These are phyloP conservation scores for Ramularia collo-cygni DNA, from an alignment of 2,329 filamentous ascomycete genomes.

Conservation along the genomic window DNA sequence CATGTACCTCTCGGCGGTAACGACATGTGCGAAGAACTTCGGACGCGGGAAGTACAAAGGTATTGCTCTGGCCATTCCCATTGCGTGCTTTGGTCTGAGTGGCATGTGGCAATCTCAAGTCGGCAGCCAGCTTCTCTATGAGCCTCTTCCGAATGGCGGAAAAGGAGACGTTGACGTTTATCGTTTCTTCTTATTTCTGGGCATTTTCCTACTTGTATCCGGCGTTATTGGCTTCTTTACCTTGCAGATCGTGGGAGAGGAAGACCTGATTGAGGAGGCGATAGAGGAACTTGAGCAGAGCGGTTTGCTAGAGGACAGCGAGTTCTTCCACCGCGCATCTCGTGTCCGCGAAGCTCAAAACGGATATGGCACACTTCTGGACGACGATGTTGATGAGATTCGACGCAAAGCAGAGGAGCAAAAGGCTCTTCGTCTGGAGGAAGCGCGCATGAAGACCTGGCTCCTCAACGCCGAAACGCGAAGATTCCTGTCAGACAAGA, in stretches of 20 bases:
- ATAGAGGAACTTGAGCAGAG: slow-evolving; percentile 88
- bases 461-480: slow-evolving; percentile 86
- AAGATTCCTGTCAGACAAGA: slow-evolving; percentile 75
- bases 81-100: slow-evolving; percentile 86
- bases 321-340: slow-evolving; percentile 57
- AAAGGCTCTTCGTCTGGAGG: slow-evolving; percentile 44
- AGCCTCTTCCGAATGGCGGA: slow-evolving; percentile 55
- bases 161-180: slow-evolving; percentile 65
- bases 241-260: slow-evolving; percentile 73
- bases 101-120: slow-evolving; percentile 95
- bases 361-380: slow-evolving; percentile 57
- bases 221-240: slow-evolving; percentile 69
- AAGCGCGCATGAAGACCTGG: slow-evolving; percentile 74
- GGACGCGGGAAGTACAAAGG: slow-evolving; percentile 81
- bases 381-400: slow-evolving; percentile 39
- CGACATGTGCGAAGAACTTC: slow-evolving; percentile 97
- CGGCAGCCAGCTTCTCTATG: slow-evolving; percentile 69
- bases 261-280: slow-evolving; percentile 80
- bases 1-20: slow-evolving; percentile 88
- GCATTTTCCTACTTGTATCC: slow-evolving; percentile 59
- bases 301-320: slow-evolving; percentile 69
- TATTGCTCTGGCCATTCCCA: slow-evolving; percentile 80
- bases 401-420: slow-evolving; percentile 41
- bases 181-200: slow-evolving; percentile 81
- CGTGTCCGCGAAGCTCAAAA: slow-evolving; percentile 31